Evolutionary conservation across 2,329 filamentous ascomycete genomes (phyloP).

Genomic region (Dryadomyces quercivorus): DNA sequence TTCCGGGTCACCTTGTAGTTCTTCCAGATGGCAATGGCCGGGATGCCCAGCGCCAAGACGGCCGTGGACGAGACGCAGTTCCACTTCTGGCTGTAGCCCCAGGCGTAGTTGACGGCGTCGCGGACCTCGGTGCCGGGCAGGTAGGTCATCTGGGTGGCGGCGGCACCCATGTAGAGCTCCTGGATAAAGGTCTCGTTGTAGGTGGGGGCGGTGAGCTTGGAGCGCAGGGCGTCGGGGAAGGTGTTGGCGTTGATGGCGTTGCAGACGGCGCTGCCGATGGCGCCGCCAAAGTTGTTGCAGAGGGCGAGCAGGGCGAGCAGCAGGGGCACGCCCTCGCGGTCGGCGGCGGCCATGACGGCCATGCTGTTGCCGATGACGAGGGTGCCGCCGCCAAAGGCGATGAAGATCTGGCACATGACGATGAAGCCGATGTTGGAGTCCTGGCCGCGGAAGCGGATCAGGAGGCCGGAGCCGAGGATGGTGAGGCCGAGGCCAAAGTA

Average conservation of each 20-base stretch:
- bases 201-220: slow-evolving; percentile 30
- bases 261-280: slow-evolving; percentile 46
- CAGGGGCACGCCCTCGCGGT: slow-evolving; percentile 44
- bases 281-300: slow-evolving; percentile 45
- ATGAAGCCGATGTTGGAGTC: slow-evolving; percentile 36
- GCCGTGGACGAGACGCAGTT: slow-evolving; percentile 34
- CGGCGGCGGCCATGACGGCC: slow-evolving; percentile 45
- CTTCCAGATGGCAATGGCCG: slow-evolving; percentile 12
- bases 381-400: slow-evolving; percentile 39
- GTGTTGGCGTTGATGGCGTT: slow-evolving; percentile 48
- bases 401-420: slow-evolving; percentile 46
- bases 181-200: slow-evolving; percentile 30
- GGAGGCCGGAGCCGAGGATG: slow-evolving; percentile 39
- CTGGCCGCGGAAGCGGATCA: slow-evolving; percentile 44
- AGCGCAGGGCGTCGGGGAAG: slow-evolving; percentile 35
- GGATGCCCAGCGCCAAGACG: slow-evolving; percentile 15
- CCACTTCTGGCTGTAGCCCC: slow-evolving; percentile 35
- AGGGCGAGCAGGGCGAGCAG: slow-evolving; percentile 46
- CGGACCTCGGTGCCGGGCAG: slow-evolving; percentile 34
- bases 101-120: slow-evolving; percentile 44
- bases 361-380: slow-evolving; percentile 47
- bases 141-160: slow-evolving; percentile 38
- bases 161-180: slow-evolving; percentile 31
- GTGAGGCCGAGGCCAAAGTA: slow-evolving; percentile 39
- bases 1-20: slow-evolving; percentile 12